Evolutionary conservation across 2,329 filamentous ascomycete species (phyloP), one percentile per base, ranked within the genome.

Genomic region (Fusarium buharicum): DNA sequence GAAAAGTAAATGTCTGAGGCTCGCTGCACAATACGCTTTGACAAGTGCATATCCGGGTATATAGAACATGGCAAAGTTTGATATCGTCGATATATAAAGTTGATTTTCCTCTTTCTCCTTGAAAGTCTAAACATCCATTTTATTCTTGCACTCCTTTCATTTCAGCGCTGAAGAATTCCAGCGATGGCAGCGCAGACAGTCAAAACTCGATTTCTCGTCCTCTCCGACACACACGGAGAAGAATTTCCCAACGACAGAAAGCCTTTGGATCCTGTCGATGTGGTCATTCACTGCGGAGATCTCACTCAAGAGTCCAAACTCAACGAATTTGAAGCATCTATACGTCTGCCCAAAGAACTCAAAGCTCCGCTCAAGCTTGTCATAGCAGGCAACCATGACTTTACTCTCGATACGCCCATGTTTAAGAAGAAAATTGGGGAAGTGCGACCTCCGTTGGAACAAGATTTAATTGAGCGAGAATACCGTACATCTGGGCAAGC

Each of bases 301-400:
- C 72, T 84, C 2, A 83, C 80, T 0, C 62, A 78, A 2, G 66
- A 73, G 24, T 82, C 80, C 0, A 79, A 75, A n/a, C 49, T 82
- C 0, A 45, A 71, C 1, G 80, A 83, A 51, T 79, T 77, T 36
- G 65, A 58, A 13, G 58, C 64, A 0, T 72, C 77, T 0, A 66
- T 84, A 4, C 44, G 71, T 3, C 66, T 79, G 0, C 70, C 84
- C 1, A 66, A 74, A 22, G 41, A 47, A 0, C 67, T 83, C 9
- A 58, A 77, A 3, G 80, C 81, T 0, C 76, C 78, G 0, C 70
- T 84, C 4, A 84, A 83, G 52, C 64, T 84, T 2, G 72, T 80
- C 14, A 82, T 84, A 36, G 74, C 81, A 1, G 81, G 82, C 0
- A 84, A 83, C 47, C 81, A 84, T 55, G 80, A 84, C 50, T 81